phyloP scores from a whole-genome alignment of 2,329 filamentous ascomycete genomes.

The Xylariales sp. region DNA sequence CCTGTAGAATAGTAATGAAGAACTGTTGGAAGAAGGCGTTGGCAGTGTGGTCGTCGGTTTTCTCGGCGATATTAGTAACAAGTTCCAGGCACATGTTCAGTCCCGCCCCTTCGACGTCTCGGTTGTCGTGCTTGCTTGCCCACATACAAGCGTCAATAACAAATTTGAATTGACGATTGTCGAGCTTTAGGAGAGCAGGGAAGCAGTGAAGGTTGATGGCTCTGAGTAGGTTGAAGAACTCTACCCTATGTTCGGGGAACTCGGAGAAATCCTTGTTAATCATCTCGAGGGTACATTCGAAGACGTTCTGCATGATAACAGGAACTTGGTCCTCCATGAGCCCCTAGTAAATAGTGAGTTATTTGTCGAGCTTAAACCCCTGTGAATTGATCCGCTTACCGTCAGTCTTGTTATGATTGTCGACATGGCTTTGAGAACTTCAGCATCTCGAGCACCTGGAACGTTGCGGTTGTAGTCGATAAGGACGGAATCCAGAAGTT shows the following conservation, averaged over 20 bases:
- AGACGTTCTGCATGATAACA: constrained; percentile 97
- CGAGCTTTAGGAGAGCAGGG: constrained; percentile 90
- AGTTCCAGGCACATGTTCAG: constrained; percentile 98
- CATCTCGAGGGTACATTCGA: constrained; percentile 98
- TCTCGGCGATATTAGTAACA: constrained; percentile 96
- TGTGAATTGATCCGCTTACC: constrained; percentile 67
- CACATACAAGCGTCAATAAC: constrained; percentile 99
- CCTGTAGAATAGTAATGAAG: constrained; percentile 93
- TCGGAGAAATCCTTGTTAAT: constrained; percentile 99
- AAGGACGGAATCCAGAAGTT: constrained; percentile 90
- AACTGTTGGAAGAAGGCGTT: constrained; percentile 99
- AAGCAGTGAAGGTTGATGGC: constrained; percentile 98
- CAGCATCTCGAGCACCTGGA: constrained; percentile 92
- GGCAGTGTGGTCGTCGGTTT: constrained; percentile 84
- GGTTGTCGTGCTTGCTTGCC: constrained; percentile 99
- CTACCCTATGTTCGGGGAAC: constrained; percentile 98
- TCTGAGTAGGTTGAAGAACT: constrained; percentile 97
- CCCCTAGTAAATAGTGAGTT: constrained; percentile 61
- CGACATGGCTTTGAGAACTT: constrained; percentile 97
- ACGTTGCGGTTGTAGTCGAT: constrained; percentile 98
- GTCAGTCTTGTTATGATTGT: constrained; percentile 96
- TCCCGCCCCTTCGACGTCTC: constrained; percentile 94
- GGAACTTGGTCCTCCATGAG: constrained; percentile 99
- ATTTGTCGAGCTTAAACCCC: constrained; percentile 49
- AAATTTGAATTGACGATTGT: constrained; percentile 98